Conservation (phyloP, 768 basidiomycete species). For the Mycena chlorophos region DNA sequence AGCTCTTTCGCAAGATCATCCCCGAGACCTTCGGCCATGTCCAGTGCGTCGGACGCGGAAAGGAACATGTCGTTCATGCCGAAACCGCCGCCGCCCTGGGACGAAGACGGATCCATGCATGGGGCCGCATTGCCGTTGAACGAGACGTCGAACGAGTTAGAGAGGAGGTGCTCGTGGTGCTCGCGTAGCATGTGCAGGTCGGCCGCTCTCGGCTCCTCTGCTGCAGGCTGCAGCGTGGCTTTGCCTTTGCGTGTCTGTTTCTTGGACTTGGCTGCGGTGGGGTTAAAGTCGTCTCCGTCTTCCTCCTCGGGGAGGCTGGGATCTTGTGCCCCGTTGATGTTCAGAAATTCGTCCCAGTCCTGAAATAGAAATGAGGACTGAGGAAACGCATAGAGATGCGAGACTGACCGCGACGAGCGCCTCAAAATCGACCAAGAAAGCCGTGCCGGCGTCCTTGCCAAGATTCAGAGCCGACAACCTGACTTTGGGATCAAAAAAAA, state of each 20-base stretch:
- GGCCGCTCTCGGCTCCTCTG: constrained; percentile 46
- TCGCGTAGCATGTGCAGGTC: constrained; percentile 69
- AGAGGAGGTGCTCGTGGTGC: constrained; percentile 65
- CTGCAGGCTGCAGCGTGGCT: constrained; percentile 29
- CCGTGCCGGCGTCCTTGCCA: constrained; percentile 48
- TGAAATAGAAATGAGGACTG: background rate
- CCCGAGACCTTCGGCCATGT: constrained; percentile 59
- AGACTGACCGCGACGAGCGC: constrained; percentile 58
- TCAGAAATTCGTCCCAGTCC: background rate
- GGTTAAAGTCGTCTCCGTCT: constrained; percentile 54
- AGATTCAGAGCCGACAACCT: constrained; percentile 57
- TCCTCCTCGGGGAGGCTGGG: constrained; percentile 28
- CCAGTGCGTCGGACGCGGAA: constrained; percentile 52
- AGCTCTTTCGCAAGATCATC: constrained; percentile 77
- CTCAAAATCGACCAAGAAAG: constrained; percentile 61
- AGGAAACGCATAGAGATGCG: background rate
- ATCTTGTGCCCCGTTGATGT: constrained; percentile 6
- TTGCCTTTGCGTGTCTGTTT: constrained; percentile 28
- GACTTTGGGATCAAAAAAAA: constrained; percentile 1
- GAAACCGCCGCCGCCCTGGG: constrained; percentile 51
- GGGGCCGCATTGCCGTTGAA: constrained; percentile 45
- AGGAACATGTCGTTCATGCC: constrained; percentile 57
- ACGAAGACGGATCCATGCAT: constrained; percentile 51
- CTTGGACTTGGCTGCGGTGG: constrained; percentile 31
- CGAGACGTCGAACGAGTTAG: constrained; percentile 65